These are phyloP conservation scores for Metarhizium humberi DNA, from an alignment of 2,329 filamentous ascomycete genomes.

Conservation along the genomic window DNA sequence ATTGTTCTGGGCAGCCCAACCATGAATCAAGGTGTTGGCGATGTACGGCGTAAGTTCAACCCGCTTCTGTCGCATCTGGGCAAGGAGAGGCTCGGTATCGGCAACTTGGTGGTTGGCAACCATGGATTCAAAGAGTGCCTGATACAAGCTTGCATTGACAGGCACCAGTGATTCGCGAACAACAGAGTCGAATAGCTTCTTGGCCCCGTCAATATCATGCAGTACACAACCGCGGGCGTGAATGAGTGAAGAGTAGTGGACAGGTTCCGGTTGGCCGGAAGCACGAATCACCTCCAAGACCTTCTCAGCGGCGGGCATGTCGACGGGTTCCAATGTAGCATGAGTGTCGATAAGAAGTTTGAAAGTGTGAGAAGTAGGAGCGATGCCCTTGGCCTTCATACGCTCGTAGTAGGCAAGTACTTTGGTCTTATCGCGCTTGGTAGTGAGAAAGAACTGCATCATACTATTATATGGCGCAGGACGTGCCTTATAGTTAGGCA, in stretches of 20 bases:
- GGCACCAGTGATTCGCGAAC: conserved; percentile 57
- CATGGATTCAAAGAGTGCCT: conserved; percentile 94
- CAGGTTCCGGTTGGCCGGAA: conserved; percentile 74
- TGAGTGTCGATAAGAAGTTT: conserved; percentile 95
- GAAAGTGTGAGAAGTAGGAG: conserved; percentile 91
- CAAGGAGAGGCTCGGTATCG: conserved; percentile 64
- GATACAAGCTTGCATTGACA: conserved; percentile 80
- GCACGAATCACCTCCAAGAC: conserved; percentile 71
- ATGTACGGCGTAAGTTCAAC: conserved; percentile 95
- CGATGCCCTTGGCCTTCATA: conserved; percentile 79
- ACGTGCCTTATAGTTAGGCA: conserved; percentile 97
- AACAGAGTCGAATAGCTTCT: conserved; percentile 72
- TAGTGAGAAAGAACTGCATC: conserved; percentile 98
- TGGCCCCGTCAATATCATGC: conserved; percentile 81
- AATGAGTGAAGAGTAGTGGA: conserved; percentile 92
- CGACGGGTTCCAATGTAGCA: conserved; percentile 81
- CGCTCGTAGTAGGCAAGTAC: conserved; percentile 91
- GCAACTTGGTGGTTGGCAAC: conserved; percentile 84
- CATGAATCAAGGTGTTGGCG: conserved; percentile 94
- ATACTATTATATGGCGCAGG: conserved; percentile 97
- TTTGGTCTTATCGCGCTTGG: conserved; percentile 91
- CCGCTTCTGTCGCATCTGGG: conserved; percentile 61
- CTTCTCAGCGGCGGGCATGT: conserved; percentile 80
- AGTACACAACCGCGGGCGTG: conserved; percentile 92
- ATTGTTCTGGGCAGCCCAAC: conserved; percentile 80